Percentiles rank a stretch among this genome's conserved stretches.
These are phyloP conservation scores for Boletus huronensis DNA, from an alignment of 768 basidiomycete genomes.

Conservation along the genomic window DNA sequence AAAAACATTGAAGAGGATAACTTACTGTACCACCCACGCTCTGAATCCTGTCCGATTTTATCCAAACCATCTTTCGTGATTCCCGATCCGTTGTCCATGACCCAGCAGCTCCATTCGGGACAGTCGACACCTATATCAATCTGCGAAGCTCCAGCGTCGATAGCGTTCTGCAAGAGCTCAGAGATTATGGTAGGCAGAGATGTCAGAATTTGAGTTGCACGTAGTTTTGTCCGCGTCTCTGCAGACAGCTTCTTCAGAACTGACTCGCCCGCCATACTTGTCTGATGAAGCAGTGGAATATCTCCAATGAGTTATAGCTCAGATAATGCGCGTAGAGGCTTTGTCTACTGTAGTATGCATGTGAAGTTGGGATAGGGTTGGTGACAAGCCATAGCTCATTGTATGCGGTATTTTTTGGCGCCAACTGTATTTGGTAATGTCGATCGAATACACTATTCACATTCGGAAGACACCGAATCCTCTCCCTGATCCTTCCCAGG, in stretches of 20 bases:
- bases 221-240: slow-evolving; percentile 65
- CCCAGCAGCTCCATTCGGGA: slow-evolving; percentile 79
- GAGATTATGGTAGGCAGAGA: slow-evolving; percentile 75
- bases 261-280: slow-evolving; percentile 20
- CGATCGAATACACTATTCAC: slow-evolving; percentile 41
- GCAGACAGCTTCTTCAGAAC: slow-evolving; percentile 45
- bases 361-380: not conserved
- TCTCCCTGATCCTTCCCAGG: slow-evolving; percentile 67
- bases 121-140: slow-evolving; percentile 74
- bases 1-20: slow-evolving; percentile 4
- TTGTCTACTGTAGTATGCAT: not conserved
- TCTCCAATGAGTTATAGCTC: not conserved
- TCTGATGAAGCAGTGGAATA: not conserved
- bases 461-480: slow-evolving; percentile 93
- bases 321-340: not conserved
- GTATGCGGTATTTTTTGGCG: slow-evolving; percentile 21
- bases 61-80: slow-evolving; percentile 60
- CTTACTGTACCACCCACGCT: slow-evolving; percentile 68
- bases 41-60: slow-evolving; percentile 47
- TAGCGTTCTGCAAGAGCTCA: slow-evolving; percentile 85
- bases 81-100: slow-evolving; percentile 81
- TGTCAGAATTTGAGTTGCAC: slow-evolving; percentile 82
- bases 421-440: slow-evolving; percentile 24
- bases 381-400: not conserved
- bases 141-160: slow-evolving; percentile 72